Evolutionary conservation across 2,329 filamentous ascomycete species (phyloP), one percentile per base, ranked within the genome.

Genomic region (Paracamarosporium sp.): DNA sequence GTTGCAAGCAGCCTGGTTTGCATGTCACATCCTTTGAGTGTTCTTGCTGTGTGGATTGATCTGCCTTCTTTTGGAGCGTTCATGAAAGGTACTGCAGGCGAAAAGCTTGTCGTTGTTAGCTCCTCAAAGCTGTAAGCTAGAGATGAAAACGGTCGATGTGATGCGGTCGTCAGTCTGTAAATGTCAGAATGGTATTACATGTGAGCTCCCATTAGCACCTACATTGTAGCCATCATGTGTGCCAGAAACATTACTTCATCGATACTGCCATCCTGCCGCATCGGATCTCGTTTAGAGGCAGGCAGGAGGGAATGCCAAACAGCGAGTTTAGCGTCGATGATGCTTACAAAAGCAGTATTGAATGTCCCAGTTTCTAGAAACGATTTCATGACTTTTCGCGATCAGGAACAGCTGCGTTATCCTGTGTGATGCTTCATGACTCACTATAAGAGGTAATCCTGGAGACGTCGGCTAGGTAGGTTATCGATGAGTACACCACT

Each of bases 201-300:
- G 24, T n/a, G 30, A 28, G 45, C n/a, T 24, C 9, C 4, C 12
- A 41, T 20, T n/a, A 11, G n/a, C 12, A 63, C 70, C 60, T 63
- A 75, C 72, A 73, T 68, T 53, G 85, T 80, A 51, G 85, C 79
- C 68, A 94, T 89, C 86, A 95, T 92, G 61, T 91, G 89, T 1
- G 91, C 93, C 72, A 95, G 90, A 76, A 96, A 96, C 81, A 97
- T 89, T 84, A 96, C 89, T 76, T 96, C 91, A 72, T 97, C 93
- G 3, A 93, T 57, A 9, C 85, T 82, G 8, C 91, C 90, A 64
- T 89, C 85, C 54, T 84, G 84, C 55, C 86, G 85, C 56, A 95
- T 77, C 15, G 91, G 82, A 60, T 91, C 86, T 56, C 82, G 83
- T 77, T 96, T 96, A 22, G 83, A 82, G 11, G 84, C 81, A 0